A percentile compares a stretch with the other conserved stretches of the same genome.
These are phyloP conservation scores for Elaeis guineensis DNA, from an alignment of 176 grass and related monocot species.

Conservation along the genomic window DNA sequence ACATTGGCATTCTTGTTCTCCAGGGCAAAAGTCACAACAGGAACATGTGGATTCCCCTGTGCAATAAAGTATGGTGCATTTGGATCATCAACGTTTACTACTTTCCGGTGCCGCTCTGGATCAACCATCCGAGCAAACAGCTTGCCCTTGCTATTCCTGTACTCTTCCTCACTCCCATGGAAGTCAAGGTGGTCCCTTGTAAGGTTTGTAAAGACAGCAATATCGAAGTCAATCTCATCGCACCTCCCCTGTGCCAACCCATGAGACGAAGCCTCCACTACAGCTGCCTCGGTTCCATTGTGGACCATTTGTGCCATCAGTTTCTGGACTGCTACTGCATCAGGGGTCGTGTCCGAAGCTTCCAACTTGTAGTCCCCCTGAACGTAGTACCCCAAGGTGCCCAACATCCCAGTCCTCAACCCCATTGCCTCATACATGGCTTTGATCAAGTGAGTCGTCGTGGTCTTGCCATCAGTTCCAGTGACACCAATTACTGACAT, in stretches of 20 bases:
- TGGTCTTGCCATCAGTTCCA: conserved; percentile 51
- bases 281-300: conserved; percentile 78
- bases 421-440: conserved; percentile 86
- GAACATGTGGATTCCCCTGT: conserved; percentile 65
- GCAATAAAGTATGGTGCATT: conserved; percentile 55
- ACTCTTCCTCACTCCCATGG: conserved; percentile 53
- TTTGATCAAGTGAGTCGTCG: conserved; percentile 70
- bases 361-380: conserved; percentile 60
- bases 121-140: conserved; percentile 82
- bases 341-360: conserved; percentile 23
- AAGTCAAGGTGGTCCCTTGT: conserved; percentile 39
- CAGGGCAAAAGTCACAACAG: conserved; percentile 82
- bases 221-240: conserved; percentile 74
- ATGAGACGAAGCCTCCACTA: conserved; percentile 56
- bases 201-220: conserved; percentile 78
- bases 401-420: conserved; percentile 65
- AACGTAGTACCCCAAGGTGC: conserved; percentile 59
- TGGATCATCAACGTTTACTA: conserved; percentile 92
- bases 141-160: conserved; percentile 51
- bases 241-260: conserved; percentile 32
- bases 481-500: conserved; percentile 61
- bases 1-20: conserved; percentile 93
- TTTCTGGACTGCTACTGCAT: conserved; percentile 65
- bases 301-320: conserved; percentile 87
- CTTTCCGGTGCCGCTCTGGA: conserved; percentile 72